Base-by-base conservation (phyloP, 257 asterid genomes). In the Capsicum pubescens region DNA sequence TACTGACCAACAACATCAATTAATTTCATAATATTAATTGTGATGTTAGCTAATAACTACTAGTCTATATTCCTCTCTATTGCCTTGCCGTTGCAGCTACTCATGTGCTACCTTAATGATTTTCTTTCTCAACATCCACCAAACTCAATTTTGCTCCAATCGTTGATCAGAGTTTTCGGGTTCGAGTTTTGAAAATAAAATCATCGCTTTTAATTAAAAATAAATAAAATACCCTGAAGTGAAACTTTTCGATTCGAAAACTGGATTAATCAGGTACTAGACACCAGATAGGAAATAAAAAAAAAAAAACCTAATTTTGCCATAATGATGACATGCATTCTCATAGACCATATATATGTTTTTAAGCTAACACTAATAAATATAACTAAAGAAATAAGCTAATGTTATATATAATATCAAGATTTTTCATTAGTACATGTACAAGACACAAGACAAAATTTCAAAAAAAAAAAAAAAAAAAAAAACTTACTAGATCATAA, bases 1-100 rank as follows among this genome's bases (percentile, higher is more conserved):
- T 59, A 63, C 83, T 86, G 87, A 84, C 89, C 83, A 90, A 84
- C 63, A 76, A 76, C 26, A 52, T 52, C 44, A 76, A 86, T 87
- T 86, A 86, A 82, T 84, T 63, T 85, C 64, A 81, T 50, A 59
- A 2, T 26, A 44, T 60, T 80, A 39, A 15, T 81, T 60, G 87
- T 84, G 84, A 81, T 67, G 87, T 77, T 84, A 64, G 66, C 21
- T 76, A 52, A 88, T 80, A 52, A 88, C 78, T 83, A 84, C 81
- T 80, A 44, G 48, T 39, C 83, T 60, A 82, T 85, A 86, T 84
- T 72, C 61, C 56, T 79, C 82, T 35, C 83, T 8, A 50, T 82
- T 87, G 91, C 92, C 94, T 94, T 93, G 95, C 95, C 97, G 93
- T 93, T 87, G 57, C 95, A 87, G n/a, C 90, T 83, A 90, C 94